Base-by-base conservation (phyloP, 116 monocot species). In the Cymodocea nodosa region DNA sequence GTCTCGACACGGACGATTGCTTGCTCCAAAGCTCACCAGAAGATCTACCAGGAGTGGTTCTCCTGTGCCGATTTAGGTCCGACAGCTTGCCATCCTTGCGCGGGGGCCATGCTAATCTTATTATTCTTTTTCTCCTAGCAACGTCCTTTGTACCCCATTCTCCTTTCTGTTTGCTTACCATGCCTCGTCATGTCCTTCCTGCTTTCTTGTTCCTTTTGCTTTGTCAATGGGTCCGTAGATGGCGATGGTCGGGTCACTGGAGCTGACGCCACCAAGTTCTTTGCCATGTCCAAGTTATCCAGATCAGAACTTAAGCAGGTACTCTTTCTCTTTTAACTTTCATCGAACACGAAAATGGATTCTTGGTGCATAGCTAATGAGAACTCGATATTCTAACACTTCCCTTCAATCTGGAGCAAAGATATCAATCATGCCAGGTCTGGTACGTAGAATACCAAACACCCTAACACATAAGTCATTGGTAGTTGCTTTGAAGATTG, bases 291-390 rank as follows among this genome's bases (percentile, higher is more conserved):
- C 37, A 83, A 82, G 25, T 71, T 95, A 12, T 84, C 95, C 3
- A 85, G 87, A 30, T 24, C 84, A 11, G 87, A 95, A 15, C 90
- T 95, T 24, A 95, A 95, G 70, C 90, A 81, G 90, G 95, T 95
- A 40, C 14, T 44, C 5, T 44, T 44, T 10, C 8, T 44, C 12
- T 44, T 10, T 44, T 44, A 10, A 10, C 7, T 44, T 44, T 30
- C 30, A 30, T 30, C 30, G 30, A 30, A 30, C 30, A 3, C 30
- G 30, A 30, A 30, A 30, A 30, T 30, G 30, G 30, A 30, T 30
- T 30, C 30, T 30, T 30, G 30, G 30, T 30, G 3, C 30, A 3
- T 30, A 30, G 30, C 1, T 30, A 30, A 30, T 30, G 3, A 30
- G 30, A 30, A 30, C 1, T 30, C 30, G 3, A 30, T 30, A 30